Percentiles rank a stretch among this genome's conserved stretches.
phyloP scores from a whole-genome alignment of 73 alveolate species.

The Paramecium biaurelia region DNA sequence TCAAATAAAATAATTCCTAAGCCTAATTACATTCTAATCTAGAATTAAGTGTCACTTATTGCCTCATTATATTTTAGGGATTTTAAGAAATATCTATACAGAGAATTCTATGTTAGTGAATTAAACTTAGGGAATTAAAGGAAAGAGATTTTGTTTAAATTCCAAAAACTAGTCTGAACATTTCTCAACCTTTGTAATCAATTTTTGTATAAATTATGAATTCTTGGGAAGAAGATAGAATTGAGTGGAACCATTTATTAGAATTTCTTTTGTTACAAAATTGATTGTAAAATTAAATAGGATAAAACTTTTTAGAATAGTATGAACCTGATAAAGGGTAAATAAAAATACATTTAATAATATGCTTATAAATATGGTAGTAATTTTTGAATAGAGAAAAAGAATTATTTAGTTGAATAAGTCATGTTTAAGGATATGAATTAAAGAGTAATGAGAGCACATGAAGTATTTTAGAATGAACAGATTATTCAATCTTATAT shows the following conservation, averaged over 20 bases:
- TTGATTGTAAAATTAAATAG: neutral
- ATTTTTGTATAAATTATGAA: constrained; percentile 27
- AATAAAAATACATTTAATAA: too few relatives aligned
- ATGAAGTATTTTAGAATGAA: constrained; percentile 46
- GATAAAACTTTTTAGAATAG: neutral
- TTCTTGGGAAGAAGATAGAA: constrained; percentile 56
- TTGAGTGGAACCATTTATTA: constrained; percentile 49
- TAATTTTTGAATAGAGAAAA: neutral
- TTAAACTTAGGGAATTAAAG: constrained; percentile 25
- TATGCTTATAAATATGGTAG: too few relatives aligned
- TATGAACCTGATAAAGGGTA: too few relatives aligned
- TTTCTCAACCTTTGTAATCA: neutral
- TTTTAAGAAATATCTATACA: constrained; percentile 77
- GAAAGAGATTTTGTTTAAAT: constrained; percentile 8
- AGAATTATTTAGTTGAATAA: neutral
- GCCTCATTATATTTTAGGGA: constrained; percentile 89
- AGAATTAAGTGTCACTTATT: constrained; percentile 85
- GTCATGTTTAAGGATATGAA: neutral
- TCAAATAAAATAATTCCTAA: constrained; percentile 57
- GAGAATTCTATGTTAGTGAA: constrained; percentile 50
- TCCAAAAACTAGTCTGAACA: constrained; percentile 31
- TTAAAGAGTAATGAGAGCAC: constrained; percentile 18
- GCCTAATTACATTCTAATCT: constrained; percentile 58
- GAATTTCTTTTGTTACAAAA: neutral
- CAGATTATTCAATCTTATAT: neutral